These are phyloP conservation scores for Elaphomyces granulatus DNA, from an alignment of 495 filamentous ascomycete genomes.

Conservation along the genomic window DNA sequence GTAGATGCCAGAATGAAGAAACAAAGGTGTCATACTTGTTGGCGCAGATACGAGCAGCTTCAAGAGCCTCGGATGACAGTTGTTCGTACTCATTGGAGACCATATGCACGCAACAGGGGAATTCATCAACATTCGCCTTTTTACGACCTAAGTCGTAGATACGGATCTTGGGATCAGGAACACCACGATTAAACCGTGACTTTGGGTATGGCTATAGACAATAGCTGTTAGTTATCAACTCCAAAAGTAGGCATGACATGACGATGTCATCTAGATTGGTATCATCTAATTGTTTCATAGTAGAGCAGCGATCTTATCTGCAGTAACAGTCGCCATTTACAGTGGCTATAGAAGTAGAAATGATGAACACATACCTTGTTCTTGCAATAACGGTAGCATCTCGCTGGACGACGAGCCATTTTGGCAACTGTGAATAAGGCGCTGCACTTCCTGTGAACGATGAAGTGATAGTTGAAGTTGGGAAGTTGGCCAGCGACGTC, in stretches of 20 bases:
- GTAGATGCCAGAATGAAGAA: not conserved
- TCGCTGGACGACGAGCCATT: slow-evolving; percentile 96
- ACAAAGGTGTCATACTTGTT: slow-evolving; percentile 59
- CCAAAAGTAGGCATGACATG: not conserved
- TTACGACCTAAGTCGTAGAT: slow-evolving; percentile 99
- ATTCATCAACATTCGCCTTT: slow-evolving; percentile 95
- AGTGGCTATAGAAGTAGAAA: too few relatives aligned
- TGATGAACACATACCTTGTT: slow-evolving; percentile 98
- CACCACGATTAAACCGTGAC: slow-evolving; percentile 99
- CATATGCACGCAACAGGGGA: slow-evolving; percentile 94
- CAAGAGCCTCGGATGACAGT: slow-evolving; percentile 94
- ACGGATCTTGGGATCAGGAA: slow-evolving; percentile 96
- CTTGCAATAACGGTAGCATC: slow-evolving; percentile 99
- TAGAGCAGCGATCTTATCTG: too few relatives aligned
- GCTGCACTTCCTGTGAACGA: slow-evolving; percentile 41
- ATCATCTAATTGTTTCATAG: not conserved
- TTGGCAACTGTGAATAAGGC: slow-evolving; percentile 50
- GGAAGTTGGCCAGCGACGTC: slow-evolving; percentile 25
- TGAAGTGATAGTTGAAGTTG: slow-evolving; percentile 22
- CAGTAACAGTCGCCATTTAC: too few relatives aligned
- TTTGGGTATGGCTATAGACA: slow-evolving; percentile 80
- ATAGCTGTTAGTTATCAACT: slow-evolving; percentile 19
- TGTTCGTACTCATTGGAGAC: slow-evolving; percentile 99
- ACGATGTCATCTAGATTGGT: too few relatives aligned
- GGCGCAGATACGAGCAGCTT: slow-evolving; percentile 98